Evolutionary conservation across 2,329 filamentous ascomycete genomes (phyloP).

Genomic region (Aspergillus hortae): DNA sequence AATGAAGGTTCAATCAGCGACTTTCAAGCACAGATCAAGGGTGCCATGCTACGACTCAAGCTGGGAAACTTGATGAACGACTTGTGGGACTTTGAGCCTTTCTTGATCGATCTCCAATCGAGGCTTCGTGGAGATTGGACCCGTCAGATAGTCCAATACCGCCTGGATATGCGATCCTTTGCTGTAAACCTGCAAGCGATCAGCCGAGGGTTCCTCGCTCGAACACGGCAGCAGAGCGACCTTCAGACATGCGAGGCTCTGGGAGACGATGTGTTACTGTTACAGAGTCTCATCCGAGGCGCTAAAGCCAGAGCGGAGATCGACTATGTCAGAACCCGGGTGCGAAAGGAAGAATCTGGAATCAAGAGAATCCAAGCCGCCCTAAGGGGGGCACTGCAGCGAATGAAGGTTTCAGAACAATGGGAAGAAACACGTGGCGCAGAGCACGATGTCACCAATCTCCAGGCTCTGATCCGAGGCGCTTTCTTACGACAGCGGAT

Average conservation of each 20-base stretch:
- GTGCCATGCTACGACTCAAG: constrained; percentile 71
- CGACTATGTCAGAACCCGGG: constrained; percentile 37
- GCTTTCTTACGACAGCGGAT: constrained; percentile 56
- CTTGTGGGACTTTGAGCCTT: constrained; percentile 81
- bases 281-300: constrained; percentile 77
- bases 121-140: constrained; percentile 84
- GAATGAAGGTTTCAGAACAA: constrained; percentile 33
- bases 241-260: constrained; percentile 70
- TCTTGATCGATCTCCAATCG: constrained; percentile 77
- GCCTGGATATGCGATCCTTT: constrained; percentile 77
- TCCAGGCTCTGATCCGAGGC: constrained; percentile 68
- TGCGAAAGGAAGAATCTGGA: constrained; percentile 40
- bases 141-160: constrained; percentile 77
- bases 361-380: constrained; percentile 54
- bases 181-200: constrained; percentile 76
- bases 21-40: constrained; percentile 81
- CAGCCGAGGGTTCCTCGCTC: constrained; percentile 70
- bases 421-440: constrained; percentile 38
- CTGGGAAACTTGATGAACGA: constrained; percentile 81
- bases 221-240: constrained; percentile 59
- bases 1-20: constrained; percentile 70
- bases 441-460: constrained; percentile 51
- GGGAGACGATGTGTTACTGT: constrained; percentile 67
- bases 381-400: constrained; percentile 47
- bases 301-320: constrained; percentile 42